Base-by-base conservation (phyloP, 805 yeast genomes). In the Teunomyces pallodes region DNA sequence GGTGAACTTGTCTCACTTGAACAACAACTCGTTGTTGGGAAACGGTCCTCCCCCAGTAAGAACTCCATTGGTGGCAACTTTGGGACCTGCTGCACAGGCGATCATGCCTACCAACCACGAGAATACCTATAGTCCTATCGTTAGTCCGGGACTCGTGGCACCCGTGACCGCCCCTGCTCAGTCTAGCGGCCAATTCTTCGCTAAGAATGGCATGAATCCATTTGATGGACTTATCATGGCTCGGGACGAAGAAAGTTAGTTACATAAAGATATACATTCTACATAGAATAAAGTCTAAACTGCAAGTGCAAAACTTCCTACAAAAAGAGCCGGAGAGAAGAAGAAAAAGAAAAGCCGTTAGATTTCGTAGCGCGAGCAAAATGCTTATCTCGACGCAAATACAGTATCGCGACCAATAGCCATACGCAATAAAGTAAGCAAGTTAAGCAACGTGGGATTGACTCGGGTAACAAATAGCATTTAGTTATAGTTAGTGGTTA, bases 151-250 rank as follows among this genome's bases (percentile, higher is more conserved):
- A n/a, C 31, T 46, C 16, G 30, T 42, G 20, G 54, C 55, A 20
- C 48, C 56, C 8, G 46, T 50, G 14, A 55, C 59, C 5, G 68
- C 70, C 8, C 70, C 72, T 2, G 59, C 65, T 3, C 69, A 61
- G 33, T 59, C 70, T 4, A 51, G 56, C 1, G 72, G 72, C 6
- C 74, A 66, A 48, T 62, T 56, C 48, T 67, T 51, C 49, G 71
- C 69, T 12, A 67, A 57, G 47, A 64, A 65, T 45, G 74, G 72
- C 3, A 56, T 66, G 54, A 69, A 69, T 52, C 74, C 74, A 6
- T 69, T 67, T 50, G 74, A 69, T 49, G 72, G 72, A n/a, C 54
- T 67, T 20, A 67, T 69, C 16, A 53, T 67, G 56, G 68, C 69
- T 6, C 59, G 28, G 4, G 41, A 38, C 29, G 41, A 38, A 38